Evolutionary conservation across 495 filamentous ascomycete genomes (phyloP), one percentile per base, ranked within the genome.

Genomic region (Massariosphaeria phaeospora): DNA sequence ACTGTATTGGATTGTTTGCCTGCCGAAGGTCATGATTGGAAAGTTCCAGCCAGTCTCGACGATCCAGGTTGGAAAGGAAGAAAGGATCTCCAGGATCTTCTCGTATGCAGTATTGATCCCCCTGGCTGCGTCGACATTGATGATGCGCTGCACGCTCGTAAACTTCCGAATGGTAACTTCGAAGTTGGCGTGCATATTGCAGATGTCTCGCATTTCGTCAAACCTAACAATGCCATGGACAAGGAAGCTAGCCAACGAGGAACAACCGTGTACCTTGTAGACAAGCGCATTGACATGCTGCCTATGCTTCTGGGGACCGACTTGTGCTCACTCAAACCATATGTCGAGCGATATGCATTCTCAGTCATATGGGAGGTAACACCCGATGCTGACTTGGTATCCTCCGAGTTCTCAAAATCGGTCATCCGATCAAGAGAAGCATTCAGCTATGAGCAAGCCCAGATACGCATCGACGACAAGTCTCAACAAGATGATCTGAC

Each of bases 231-330:
- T 67, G 82, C 93, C 34, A 98, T 98, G 94, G 94, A 98, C 67
- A 78, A 79, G 20, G 93, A 98, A 72, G 93, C 93, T 1, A 90
- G 88, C 65, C 79, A 90, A 53, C 84, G 93, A 66, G 93, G 91
- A 55, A 97, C 93, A 2, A 97, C 94, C 0, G 93, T 98, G 25
- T 98, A 98, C 63, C 76, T 98, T 21, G 94, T 98, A 1, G 93
- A 98, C 71, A 98, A 97, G 73, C 90, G 93, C 59, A 97, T 98
- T 61, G 93, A 98, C 72, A 98, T 98, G 94, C 76, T 98, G 66
- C 94, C 94, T 15, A 88, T 86, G 78, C 81, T 98, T 21, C 79
- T 98, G 13, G 93, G 93, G 26, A 98, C 93, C 1, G 93, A 98
- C 59, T 75, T 98, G 2, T 98, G 93, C 72, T 98, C 93, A 9